phyloP scores from a whole-genome alignment of 306 rosid genomes.

The Trichosanthes truncata region DNA sequence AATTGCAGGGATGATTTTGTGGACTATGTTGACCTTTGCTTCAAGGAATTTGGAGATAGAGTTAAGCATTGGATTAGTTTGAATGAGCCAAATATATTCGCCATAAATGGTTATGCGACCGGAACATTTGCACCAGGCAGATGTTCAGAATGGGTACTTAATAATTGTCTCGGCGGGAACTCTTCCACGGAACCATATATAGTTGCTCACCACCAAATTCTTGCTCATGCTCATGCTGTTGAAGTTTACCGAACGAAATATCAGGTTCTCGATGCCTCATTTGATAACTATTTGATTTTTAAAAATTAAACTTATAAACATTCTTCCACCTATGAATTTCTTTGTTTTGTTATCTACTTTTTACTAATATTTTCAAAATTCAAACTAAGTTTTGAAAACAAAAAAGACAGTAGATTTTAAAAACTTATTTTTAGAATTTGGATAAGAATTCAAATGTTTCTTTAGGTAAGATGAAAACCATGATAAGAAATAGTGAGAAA shows the following conservation, averaged over 20 bases:
- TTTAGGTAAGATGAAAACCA: no score
- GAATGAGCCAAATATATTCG: conserved; percentile 27
- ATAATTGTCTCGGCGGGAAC: neutral
- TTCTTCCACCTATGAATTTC: no score
- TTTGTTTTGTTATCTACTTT: no score
- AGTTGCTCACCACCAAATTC: neutral
- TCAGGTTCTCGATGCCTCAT: no score
- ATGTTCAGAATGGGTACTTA: conserved; percentile 10
- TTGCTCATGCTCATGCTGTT: neutral
- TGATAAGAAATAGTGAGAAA: no score
- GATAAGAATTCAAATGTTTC: no score
- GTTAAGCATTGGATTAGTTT: conserved; percentile 42
- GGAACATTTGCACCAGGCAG: conserved; percentile 24
- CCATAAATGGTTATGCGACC: conserved; percentile 1
- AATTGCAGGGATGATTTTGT: conserved; percentile 34
- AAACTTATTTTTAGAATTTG: no score
- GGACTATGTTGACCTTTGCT: conserved; percentile 33
- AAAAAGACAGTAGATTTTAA: no score
- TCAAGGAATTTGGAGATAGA: conserved; percentile 43
- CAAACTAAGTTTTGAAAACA: no score
- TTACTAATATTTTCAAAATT: no score
- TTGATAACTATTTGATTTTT: no score
- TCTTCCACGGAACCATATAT: neutral
- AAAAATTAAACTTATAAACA: no score
- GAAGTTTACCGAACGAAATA: neutral